Evolutionary conservation across 371 early-diverging fungal species (phyloP), one percentile per base, ranked within the genome.

Genomic region (Circinella minor): DNA sequence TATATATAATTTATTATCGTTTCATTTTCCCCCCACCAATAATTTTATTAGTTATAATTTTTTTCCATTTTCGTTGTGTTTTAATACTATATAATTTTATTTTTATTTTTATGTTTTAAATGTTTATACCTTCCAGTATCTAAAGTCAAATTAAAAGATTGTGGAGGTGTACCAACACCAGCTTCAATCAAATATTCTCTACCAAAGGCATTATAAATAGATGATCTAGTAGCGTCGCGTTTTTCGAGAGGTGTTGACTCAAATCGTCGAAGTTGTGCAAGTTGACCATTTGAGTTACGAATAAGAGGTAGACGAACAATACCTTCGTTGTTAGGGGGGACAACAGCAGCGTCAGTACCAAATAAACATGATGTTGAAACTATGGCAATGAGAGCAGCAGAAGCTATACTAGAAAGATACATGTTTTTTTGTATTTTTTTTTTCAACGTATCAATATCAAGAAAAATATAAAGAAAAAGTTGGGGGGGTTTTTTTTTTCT

Each of bases 101-200:
- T 54, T 55, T 34, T 38, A 17, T 48, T 59, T 15, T 43, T 17
- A 15, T 54, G 18, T 65, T 11, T 20, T 61, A 10, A 39, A 37
- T 57, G 15, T 14, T 61, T 13, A 34, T 74, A 74, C 74, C 74
- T 74, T 43, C 74, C 74, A 17, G 74, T 74, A 55, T 74, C 74
- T 39, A 74, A 49, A 48, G 71, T 74, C 71, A 74, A 37, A 20
- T 74, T 74, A 37, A 74, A 74, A 11, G 18, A 55, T 64, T 74
- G 74, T 34, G 67, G 68, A 27, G 74, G 74, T 9, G 74, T 67
- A 55, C 74, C 74, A n/a, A 74, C 38, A 38, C 71, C 67, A 20
- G 71, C 60, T 36, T 74, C 68, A 34, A 71, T 51, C 36, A 74
- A 43, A 43, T 74, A 74, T 54, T 74, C 75, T 49, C 71, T 62